phyloP scores from a whole-genome alignment of 305 asterid species.

The Fraxinus latifolia region DNA sequence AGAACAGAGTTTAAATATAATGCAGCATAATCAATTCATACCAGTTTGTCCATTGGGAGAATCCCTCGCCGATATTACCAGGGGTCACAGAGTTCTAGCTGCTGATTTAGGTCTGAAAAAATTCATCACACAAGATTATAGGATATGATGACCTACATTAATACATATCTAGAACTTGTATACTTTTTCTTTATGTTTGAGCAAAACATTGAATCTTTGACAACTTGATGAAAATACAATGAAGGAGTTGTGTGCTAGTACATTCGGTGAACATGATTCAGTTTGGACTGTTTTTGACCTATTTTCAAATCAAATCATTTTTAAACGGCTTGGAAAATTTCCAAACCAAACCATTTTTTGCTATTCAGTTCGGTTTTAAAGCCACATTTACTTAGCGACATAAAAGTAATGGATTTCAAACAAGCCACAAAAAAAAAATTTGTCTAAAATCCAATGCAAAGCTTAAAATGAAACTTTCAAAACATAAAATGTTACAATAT shows the following conservation, averaged over 20 bases:
- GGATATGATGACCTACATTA: not conserved
- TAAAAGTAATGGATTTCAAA: not conserved
- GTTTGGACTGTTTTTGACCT: not conserved
- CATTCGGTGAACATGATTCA: not conserved
- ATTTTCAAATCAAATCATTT: not conserved
- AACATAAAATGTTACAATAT: not conserved
- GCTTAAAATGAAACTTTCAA: not conserved
- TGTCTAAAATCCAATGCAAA: not conserved
- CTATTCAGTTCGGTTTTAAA: not conserved
- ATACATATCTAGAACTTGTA: not conserved
- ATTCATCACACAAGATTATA: not conserved
- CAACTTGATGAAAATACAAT: not conserved
- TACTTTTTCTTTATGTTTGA: not conserved
- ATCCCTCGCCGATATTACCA: not conserved
- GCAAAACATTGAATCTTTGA: not conserved
- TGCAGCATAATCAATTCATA: not conserved
- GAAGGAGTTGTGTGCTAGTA: not conserved
- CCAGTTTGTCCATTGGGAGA: not conserved
- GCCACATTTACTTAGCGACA: not conserved
- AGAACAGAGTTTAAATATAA: not conserved
- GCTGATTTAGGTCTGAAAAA: not conserved
- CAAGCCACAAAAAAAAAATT: not conserved
- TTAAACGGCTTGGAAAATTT: not conserved
- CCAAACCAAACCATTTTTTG: not conserved
- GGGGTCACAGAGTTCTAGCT: not conserved